Evolutionary conservation across 1,284 basidiomycete species (phyloP).

Genomic region (Gastroboletus turbinatus): DNA sequence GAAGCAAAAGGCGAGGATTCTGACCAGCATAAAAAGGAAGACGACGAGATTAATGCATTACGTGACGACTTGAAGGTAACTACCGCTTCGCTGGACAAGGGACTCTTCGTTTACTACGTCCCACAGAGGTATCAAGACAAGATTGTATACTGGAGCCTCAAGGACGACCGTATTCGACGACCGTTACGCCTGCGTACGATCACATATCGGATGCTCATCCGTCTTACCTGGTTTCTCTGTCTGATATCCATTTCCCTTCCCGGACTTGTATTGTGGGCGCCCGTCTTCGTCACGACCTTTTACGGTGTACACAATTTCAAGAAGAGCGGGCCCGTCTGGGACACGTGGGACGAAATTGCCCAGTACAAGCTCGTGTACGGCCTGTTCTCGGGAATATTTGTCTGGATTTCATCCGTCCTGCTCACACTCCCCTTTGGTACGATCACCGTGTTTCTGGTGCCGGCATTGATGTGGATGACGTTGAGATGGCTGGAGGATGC

Average conservation of each 20-base stretch:
- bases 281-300: constrained; percentile 68
- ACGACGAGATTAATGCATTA: constrained; percentile 42
- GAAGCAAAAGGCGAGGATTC: constrained; percentile 29
- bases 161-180: constrained; percentile 77
- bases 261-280: constrained; percentile 80
- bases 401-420: constrained; percentile 56
- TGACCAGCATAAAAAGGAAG: constrained; percentile 23
- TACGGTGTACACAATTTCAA: constrained; percentile 69
- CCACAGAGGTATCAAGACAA: constrained; percentile 70
- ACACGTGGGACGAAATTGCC: constrained; percentile 85
- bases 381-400: constrained; percentile 63
- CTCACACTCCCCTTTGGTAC: constrained; percentile 60
- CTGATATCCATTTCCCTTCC: constrained; percentile 73
- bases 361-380: constrained; percentile 87
- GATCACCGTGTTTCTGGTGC: constrained; percentile 58
- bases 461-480: constrained; percentile 82
- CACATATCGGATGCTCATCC: constrained; percentile 54
- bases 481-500: constrained; percentile 86
- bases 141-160: constrained; percentile 63
- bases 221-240: constrained; percentile 61
- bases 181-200: constrained; percentile 58
- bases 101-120: background rate
- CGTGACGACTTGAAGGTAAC: constrained; percentile 62
- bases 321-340: constrained; percentile 74
- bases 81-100: background rate